Evolutionary conservation across 306 rosid species (phyloP).

Genomic region (Corylus heterophylla): DNA sequence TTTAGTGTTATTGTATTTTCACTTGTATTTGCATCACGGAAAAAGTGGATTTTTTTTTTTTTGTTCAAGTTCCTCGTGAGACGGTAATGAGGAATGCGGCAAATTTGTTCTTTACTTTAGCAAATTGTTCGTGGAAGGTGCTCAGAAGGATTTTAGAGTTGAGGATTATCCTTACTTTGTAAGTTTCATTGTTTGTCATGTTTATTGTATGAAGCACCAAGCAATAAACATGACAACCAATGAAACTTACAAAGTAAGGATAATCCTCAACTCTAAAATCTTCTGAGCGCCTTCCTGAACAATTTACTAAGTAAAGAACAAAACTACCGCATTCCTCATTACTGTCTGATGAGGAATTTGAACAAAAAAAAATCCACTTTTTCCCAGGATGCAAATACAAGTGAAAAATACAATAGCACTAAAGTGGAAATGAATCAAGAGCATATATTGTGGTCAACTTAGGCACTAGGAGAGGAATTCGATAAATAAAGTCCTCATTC

Average conservation of each 20-base stretch:
- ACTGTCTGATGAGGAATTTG: slow-evolving; percentile 82
- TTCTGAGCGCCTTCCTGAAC: slow-evolving; percentile 56
- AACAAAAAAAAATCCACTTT: background rate
- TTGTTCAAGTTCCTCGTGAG: slow-evolving; percentile 73
- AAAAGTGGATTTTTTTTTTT: too few species aligned
- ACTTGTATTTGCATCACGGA: background rate
- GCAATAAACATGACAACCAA: background rate
- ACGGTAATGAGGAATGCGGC: slow-evolving; percentile 72
- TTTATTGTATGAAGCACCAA: background rate
- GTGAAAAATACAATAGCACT: background rate
- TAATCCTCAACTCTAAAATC: slow-evolving; percentile 52
- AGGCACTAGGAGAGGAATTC: slow-evolving; percentile 71
- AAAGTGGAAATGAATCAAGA: background rate
- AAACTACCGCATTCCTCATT: slow-evolving; percentile 72
- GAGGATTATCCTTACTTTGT: slow-evolving; percentile 72
- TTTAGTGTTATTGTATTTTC: background rate
- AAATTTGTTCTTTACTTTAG: slow-evolving; percentile 72
- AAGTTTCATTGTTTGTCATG: slow-evolving; percentile 29
- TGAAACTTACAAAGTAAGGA: slow-evolving; percentile 72
- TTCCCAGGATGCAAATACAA: background rate
- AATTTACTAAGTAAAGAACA: slow-evolving; percentile 66
- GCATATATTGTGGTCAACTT: slow-evolving; percentile 26
- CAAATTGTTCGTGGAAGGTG: slow-evolving; percentile 52
- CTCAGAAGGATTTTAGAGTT: slow-evolving; percentile 60
- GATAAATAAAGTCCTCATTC: slow-evolving; percentile 21